Conservation (phyloP, 345 rosid species). For the Euphorbia lathyris region DNA sequence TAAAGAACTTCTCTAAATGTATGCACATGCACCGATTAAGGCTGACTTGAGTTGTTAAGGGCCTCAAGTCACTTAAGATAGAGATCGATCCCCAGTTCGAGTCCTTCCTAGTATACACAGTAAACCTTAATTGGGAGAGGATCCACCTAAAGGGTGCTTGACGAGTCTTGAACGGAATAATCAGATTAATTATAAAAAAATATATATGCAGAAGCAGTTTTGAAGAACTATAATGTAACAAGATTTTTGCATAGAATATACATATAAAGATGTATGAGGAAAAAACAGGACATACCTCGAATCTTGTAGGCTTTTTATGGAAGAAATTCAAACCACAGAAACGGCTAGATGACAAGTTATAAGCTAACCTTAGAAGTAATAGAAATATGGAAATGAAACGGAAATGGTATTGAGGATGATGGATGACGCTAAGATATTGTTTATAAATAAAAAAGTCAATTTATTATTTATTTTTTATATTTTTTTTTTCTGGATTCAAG, state of each 20-base stretch:
- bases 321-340: conserved; percentile 40
- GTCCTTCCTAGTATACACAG: too few species aligned
- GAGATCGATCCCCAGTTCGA: too few species aligned
- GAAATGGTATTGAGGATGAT: background rate
- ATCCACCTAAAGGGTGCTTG: too few species aligned
- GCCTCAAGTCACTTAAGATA: too few species aligned
- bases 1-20: background rate
- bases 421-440: background rate
- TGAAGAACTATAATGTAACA: too few species aligned
- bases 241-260: background rate
- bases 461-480: background rate
- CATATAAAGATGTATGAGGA: background rate
- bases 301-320: conserved; percentile 38
- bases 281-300: conserved; percentile 34
- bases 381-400: background rate
- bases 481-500: background rate
- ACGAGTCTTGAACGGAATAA: too few species aligned
- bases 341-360: conserved; percentile 32
- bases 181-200: too few species aligned
- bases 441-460: background rate
- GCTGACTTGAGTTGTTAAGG: too few species aligned
- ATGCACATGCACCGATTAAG: too few species aligned
- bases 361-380: conserved; percentile 8
- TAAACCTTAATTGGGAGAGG: too few species aligned
- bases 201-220: too few species aligned